A percentile compares a stretch with the other conserved stretches of the same genome.
These are phyloP conservation scores for Colletotrichum viniferum DNA, from an alignment of 2,329 filamentous ascomycete genomes.

Conservation along the genomic window DNA sequence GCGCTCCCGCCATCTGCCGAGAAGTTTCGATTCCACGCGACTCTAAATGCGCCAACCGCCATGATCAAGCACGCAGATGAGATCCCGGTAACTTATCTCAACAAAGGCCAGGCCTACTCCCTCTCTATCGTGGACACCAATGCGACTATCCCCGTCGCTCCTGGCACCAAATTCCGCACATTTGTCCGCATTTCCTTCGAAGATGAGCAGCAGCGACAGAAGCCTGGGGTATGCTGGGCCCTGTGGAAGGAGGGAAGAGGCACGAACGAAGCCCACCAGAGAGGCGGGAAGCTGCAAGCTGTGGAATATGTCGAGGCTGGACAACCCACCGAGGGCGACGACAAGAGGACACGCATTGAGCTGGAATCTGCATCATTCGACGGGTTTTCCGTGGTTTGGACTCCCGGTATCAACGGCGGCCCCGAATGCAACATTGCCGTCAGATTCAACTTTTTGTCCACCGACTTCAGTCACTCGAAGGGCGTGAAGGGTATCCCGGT, in stretches of 20 bases:
- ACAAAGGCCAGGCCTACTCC: slow-evolving; percentile 95
- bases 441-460: slow-evolving; percentile 97
- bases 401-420: slow-evolving; percentile 68
- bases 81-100: slow-evolving; percentile 96
- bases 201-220: slow-evolving; percentile 88
- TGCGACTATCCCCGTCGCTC: slow-evolving; percentile 60
- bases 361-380: slow-evolving; percentile 85
- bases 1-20: slow-evolving; percentile 61
- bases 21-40: slow-evolving; percentile 88
- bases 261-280: slow-evolving; percentile 93
- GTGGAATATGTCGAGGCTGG: slow-evolving; percentile 86
- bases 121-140: slow-evolving; percentile 82
- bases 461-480: slow-evolving; percentile 98
- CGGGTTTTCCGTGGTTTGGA: slow-evolving; percentile 92
- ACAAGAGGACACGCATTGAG: slow-evolving; percentile 71
- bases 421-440: slow-evolving; percentile 87
- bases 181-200: slow-evolving; percentile 97
- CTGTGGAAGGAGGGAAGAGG: slow-evolving; percentile 96
- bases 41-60: slow-evolving; percentile 90
- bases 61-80: slow-evolving; percentile 92
- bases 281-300: slow-evolving; percentile 89
- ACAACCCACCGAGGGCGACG: slow-evolving; percentile 64
- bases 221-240: slow-evolving; percentile 82
- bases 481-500: slow-evolving; percentile 98
- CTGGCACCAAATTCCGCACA: slow-evolving; percentile 79